These are phyloP conservation scores for Cyanodermella asteris DNA, from an alignment of 2,329 filamentous ascomycete genomes.

Conservation along the genomic window DNA sequence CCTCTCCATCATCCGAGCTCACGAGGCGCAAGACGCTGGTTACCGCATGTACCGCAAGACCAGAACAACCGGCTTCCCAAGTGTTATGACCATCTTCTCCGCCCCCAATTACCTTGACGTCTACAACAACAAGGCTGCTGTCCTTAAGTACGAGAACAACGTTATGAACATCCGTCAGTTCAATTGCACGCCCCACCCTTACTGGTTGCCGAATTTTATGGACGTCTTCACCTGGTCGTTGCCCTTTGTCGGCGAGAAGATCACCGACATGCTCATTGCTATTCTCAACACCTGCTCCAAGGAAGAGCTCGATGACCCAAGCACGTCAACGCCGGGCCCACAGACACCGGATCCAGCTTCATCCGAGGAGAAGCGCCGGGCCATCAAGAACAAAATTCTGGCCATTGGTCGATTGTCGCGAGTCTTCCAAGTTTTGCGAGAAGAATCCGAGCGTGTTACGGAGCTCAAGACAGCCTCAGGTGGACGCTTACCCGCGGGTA, in stretches of 20 bases:
- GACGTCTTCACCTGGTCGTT: slow-evolving; percentile 99
- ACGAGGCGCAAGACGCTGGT: slow-evolving; percentile 94
- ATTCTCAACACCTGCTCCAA: slow-evolving; percentile 98
- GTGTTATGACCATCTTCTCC: slow-evolving; percentile 99
- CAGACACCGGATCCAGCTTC: slow-evolving; percentile 71
- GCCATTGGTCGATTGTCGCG: slow-evolving; percentile 90
- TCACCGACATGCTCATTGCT: slow-evolving; percentile 97
- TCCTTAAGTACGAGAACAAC: slow-evolving; percentile 98
- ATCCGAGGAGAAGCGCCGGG: slow-evolving; percentile 80
- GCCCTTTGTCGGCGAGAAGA: slow-evolving; percentile 96
- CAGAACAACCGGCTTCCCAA: slow-evolving; percentile 89
- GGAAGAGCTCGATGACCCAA: slow-evolving; percentile 84
- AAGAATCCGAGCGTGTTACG: slow-evolving; percentile 90
- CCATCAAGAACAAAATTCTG: slow-evolving; percentile 99
- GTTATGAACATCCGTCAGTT: slow-evolving; percentile 99
- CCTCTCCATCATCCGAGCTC: slow-evolving; percentile 85
- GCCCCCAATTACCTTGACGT: slow-evolving; percentile 97
- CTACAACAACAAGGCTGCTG: slow-evolving; percentile 99
- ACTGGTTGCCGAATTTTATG: slow-evolving; percentile 99
- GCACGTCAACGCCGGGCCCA: slow-evolving; percentile 55
- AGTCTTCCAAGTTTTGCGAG: slow-evolving; percentile 93
- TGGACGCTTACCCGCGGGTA: slow-evolving; percentile 78
- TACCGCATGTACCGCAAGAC: slow-evolving; percentile 99
- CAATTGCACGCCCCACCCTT: slow-evolving; percentile 97
- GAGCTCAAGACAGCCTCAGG: slow-evolving; percentile 94